A percentile compares a stretch with the other conserved stretches of the same genome.
These are phyloP conservation scores for Rhizoclosmatium sp. DNA, from an alignment of 192 early-diverging fungal species.

Conservation along the genomic window DNA sequence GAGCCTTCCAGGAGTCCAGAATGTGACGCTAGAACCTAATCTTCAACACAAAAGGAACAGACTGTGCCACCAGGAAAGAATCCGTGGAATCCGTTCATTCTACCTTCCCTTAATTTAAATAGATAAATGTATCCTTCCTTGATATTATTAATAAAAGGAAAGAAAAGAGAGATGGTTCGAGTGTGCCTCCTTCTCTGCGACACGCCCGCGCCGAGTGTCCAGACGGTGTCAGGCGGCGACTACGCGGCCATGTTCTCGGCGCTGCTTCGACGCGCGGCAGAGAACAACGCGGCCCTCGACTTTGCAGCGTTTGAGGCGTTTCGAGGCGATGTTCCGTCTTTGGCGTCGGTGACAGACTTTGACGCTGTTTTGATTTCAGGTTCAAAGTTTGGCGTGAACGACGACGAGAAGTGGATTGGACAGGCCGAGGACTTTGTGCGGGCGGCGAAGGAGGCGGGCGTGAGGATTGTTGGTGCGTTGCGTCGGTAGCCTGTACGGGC, in stretches of 20 bases:
- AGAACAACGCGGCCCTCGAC: neutral
- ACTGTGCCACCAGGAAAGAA: too few species aligned
- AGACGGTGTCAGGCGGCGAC: conserved; percentile 4
- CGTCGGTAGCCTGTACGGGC: too few species aligned
- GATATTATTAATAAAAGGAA: neutral
- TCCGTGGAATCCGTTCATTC: too few species aligned
- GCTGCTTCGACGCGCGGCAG: conserved; percentile 33
- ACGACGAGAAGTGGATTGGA: conserved; percentile 68
- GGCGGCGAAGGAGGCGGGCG: conserved; percentile 35
- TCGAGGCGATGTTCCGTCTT: conserved; percentile 16
- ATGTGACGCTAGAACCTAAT: too few species aligned
- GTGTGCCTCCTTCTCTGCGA: conserved; percentile 31
- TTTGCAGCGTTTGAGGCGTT: neutral
- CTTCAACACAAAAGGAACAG: too few species aligned
- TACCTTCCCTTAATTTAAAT: too few species aligned
- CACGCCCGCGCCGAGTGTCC: conserved; percentile 13
- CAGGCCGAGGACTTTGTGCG: conserved; percentile 64
- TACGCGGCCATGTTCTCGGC: conserved; percentile 37
- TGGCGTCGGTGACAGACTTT: conserved; percentile 32
- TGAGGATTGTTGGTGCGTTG: conserved; percentile 60
- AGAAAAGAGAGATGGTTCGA: neutral
- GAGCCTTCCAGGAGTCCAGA: too few species aligned
- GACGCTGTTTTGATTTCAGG: conserved; percentile 52
- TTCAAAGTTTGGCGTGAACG: conserved; percentile 64
- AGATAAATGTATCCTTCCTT: too few species aligned